Evolutionary conservation across 768 basidiomycete genomes (phyloP).

Genomic region (Pulveroboletus frians): DNA sequence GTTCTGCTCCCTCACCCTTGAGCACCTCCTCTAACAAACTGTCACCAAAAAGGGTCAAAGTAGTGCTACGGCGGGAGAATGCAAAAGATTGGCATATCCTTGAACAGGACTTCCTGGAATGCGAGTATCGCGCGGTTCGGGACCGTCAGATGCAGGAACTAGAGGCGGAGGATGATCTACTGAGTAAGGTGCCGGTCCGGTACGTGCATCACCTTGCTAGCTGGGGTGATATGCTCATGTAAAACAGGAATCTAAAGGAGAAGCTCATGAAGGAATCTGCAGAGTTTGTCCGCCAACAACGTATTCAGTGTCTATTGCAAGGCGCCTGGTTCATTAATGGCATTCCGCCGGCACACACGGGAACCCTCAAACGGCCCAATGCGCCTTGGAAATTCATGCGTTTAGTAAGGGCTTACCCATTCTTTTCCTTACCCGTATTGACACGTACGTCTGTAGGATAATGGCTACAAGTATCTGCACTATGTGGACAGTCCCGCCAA

Average conservation of each 20-base stretch:
- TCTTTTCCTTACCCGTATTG: not conserved
- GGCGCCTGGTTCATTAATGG: conserved; percentile 93
- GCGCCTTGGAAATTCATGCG: conserved; percentile 85
- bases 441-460: conserved; percentile 49
- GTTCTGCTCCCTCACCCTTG: conserved; percentile 32
- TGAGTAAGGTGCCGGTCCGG: conserved; percentile 84
- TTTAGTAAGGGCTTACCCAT: conserved; percentile 45
- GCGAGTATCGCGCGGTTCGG: conserved; percentile 80
- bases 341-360: conserved; percentile 44
- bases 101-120: conserved; percentile 73
- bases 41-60: conserved; percentile 53
- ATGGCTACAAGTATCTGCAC: conserved; percentile 73
- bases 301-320: conserved; percentile 81
- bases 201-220: conserved; percentile 31
- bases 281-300: conserved; percentile 84
- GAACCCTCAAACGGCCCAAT: conserved; percentile 46
- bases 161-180: conserved; percentile 80
- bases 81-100: conserved; percentile 78
- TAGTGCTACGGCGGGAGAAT: conserved; percentile 70
- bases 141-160: conserved; percentile 88
- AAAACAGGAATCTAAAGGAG: conserved; percentile 69
- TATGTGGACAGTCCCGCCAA: conserved; percentile 79
- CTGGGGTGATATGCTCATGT: conserved; percentile 4
- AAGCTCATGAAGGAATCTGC: conserved; percentile 87
- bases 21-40: conserved; percentile 4